Evolutionary conservation across 805 yeast species (phyloP).

Genomic region (Kuraishia capsulata): DNA sequence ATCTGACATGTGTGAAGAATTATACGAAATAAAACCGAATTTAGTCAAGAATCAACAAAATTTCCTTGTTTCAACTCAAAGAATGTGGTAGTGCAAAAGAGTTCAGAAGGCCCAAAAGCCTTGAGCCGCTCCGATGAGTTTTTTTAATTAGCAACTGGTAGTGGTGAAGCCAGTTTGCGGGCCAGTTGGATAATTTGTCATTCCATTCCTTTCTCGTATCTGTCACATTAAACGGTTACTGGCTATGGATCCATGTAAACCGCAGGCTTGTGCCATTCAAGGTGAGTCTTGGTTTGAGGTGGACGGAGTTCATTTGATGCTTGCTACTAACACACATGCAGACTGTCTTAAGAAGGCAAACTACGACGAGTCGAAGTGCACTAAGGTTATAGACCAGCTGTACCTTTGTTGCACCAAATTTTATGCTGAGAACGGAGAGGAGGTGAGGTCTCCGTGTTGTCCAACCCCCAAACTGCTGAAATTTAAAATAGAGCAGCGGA

Average conservation of each 20-base stretch:
- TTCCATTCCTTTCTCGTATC: no score
- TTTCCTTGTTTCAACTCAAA: no score
- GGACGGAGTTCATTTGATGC: background rate
- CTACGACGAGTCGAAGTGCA: constrained; percentile 70
- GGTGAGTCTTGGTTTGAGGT: constrained; percentile 24
- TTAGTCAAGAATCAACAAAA: no score
- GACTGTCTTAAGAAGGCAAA: constrained; percentile 56
- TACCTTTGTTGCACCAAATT: constrained; percentile 69
- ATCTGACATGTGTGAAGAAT: no score
- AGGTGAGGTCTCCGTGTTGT: constrained; percentile 64
- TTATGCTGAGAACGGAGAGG: constrained; percentile 51
- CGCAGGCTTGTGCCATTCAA: constrained; percentile 78
- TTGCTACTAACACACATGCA: constrained; percentile 8
- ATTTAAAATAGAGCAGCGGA: constrained; percentile 57
- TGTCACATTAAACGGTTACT: no score
- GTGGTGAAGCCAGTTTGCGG: no score
- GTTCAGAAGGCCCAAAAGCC: no score
- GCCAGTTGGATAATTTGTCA: no score
- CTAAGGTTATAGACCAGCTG: constrained; percentile 55
- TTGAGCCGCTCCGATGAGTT: no score
- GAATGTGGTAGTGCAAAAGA: no score
- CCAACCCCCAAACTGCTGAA: constrained; percentile 58
- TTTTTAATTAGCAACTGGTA: no score
- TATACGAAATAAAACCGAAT: no score
- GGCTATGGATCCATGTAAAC: constrained; percentile 57